Conservation (phyloP, 495 filamentous ascomycete species). For the Aspergillus conjunctus region DNA sequence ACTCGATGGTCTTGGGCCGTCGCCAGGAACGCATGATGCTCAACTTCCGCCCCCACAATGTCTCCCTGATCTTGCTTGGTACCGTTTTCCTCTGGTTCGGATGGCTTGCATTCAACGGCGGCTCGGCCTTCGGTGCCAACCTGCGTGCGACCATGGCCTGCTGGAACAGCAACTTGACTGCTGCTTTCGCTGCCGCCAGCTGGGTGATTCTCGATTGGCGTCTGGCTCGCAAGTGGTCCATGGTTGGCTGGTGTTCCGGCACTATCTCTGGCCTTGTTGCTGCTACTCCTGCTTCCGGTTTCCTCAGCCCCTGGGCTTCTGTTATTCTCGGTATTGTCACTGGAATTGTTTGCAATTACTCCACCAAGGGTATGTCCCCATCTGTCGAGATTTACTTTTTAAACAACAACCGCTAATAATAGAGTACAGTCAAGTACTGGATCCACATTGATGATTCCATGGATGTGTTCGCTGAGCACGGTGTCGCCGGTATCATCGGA, state of each 20-base stretch:
- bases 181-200: constrained; percentile 81
- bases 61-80: constrained; percentile 93
- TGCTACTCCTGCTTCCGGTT: constrained; percentile 85
- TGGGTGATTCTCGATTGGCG: constrained; percentile 95
- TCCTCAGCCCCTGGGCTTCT: constrained; percentile 87
- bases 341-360: constrained; percentile 87
- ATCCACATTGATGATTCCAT: constrained; percentile 93
- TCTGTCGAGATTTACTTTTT: constrained; percentile 11
- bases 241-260: constrained; percentile 98
- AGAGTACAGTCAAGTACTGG: constrained; percentile 80
- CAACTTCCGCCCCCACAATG: constrained; percentile 94
- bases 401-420: constrained; percentile 21
- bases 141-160: constrained; percentile 93
- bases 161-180: constrained; percentile 95
- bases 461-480: constrained; percentile 99
- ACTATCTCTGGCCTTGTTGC: constrained; percentile 88
- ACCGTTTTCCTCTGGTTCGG: constrained; percentile 97
- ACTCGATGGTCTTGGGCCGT: constrained; percentile 92
- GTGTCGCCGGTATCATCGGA: constrained; percentile 88
- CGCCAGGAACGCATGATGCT: constrained; percentile 99
- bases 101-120: constrained; percentile 98
- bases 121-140: constrained; percentile 95
- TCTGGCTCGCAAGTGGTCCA: constrained; percentile 95
- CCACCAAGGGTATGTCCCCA: constrained; percentile 69
- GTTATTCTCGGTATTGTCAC: constrained; percentile 83